Evolutionary conservation across 2,329 filamentous ascomycete genomes (phyloP).

Genomic region (Keithomyces neogunnii): DNA sequence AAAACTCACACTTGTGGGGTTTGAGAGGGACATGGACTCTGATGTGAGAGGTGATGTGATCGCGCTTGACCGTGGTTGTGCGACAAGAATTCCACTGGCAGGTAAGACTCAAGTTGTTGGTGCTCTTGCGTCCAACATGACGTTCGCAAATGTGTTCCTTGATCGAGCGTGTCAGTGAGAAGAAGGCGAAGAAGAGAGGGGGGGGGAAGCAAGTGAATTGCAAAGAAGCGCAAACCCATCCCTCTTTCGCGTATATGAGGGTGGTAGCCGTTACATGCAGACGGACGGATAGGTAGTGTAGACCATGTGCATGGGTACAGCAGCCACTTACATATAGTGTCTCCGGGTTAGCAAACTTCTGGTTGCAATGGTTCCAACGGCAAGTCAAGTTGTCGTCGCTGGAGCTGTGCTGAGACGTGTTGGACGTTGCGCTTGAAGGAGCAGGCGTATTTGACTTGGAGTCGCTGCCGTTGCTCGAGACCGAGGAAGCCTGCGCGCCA

Average conservation of each 20-base stretch:
- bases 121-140: slow-evolving; percentile 97
- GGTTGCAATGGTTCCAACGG: slow-evolving; percentile 51
- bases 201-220: neutral
- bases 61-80: slow-evolving; percentile 95
- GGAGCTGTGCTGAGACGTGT: slow-evolving; percentile 32
- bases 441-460: slow-evolving; percentile 47
- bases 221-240: neutral
- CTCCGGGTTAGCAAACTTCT: slow-evolving; percentile 50
- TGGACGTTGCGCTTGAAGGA: slow-evolving; percentile 39
- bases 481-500: slow-evolving; percentile 11
- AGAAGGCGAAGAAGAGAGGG: neutral
- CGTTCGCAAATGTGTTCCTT: slow-evolving; percentile 98
- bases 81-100: slow-evolving; percentile 96
- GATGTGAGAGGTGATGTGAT: slow-evolving; percentile 98
- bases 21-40: slow-evolving; percentile 98
- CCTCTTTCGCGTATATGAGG: neutral
- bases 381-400: slow-evolving; percentile 49
- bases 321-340: slow-evolving; percentile 47
- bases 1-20: slow-evolving; percentile 98
- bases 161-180: neutral
- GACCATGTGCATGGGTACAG: neutral
- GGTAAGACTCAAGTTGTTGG: slow-evolving; percentile 94
- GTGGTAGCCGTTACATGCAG: neutral
- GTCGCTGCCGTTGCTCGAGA: slow-evolving; percentile 27
- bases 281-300: neutral